Conservation (phyloP, 2,329 filamentous ascomycete genomes). For the Alternaria incomplexa region DNA sequence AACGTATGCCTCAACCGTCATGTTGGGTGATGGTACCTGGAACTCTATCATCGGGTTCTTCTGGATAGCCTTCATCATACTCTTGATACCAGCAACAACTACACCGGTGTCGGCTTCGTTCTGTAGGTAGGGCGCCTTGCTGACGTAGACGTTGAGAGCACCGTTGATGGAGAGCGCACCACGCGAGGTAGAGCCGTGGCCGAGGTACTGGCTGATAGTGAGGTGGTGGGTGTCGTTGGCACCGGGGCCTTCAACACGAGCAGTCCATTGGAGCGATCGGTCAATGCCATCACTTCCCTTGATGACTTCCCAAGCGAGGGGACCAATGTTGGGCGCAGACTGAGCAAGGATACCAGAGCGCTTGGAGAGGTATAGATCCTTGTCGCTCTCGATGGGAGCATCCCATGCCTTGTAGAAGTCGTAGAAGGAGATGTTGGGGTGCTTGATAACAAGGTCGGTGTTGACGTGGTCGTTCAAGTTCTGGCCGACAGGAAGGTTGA, state of each 20-base stretch:
- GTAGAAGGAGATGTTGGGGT: constrained; percentile 64
- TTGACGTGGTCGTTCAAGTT: constrained; percentile 63
- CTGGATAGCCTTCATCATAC: constrained; percentile 61
- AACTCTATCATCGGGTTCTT: constrained; percentile 63
- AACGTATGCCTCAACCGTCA: constrained; percentile 63
- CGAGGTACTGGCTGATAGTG: constrained; percentile 63
- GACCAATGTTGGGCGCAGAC: constrained; percentile 69
- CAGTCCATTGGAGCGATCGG: constrained; percentile 70
- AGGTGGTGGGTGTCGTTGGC: constrained; percentile 48
- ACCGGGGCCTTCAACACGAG: constrained; percentile 65
- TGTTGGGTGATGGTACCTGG: constrained; percentile 58
- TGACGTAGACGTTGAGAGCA: constrained; percentile 64
- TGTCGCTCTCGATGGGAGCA: constrained; percentile 50
- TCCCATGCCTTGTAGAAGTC: constrained; percentile 69
- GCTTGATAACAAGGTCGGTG: constrained; percentile 60
- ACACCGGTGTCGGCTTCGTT: constrained; percentile 65
- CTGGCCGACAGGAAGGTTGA: constrained; percentile 59
- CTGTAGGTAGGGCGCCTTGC: constrained; percentile 64
- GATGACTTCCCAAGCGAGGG: constrained; percentile 68
- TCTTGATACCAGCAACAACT: constrained; percentile 70
- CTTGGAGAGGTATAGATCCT: constrained; percentile 50
- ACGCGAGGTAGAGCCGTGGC: constrained; percentile 66
- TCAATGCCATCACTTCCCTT: constrained; percentile 63
- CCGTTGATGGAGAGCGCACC: constrained; percentile 67
- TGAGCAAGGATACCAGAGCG: constrained; percentile 68